A percentile compares a stretch with the other conserved stretches of the same genome.
Evolutionary conservation across 1,284 basidiomycete genomes (phyloP).

Genomic region (Ceratobasidium sp.): DNA sequence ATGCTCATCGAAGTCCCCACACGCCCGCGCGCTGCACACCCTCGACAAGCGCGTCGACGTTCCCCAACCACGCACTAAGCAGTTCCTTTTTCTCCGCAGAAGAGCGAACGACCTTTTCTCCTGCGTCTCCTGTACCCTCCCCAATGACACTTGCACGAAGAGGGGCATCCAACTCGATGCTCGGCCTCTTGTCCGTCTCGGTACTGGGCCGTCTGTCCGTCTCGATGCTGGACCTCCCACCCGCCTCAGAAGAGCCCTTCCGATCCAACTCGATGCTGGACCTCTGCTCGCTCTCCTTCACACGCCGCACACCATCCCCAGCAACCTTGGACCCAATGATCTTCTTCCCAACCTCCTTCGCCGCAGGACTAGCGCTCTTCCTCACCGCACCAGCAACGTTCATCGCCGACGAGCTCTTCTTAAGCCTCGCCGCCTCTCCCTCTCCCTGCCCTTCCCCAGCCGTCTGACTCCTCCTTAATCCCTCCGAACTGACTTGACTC

Average conservation of each 20-base stretch:
- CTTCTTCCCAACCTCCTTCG: background rate
- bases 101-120: slow-evolving; percentile 59
- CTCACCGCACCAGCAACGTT: background rate
- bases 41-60: slow-evolving; percentile 87
- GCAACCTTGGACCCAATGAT: background rate
- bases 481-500: slow-evolving; percentile 12
- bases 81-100: slow-evolving; percentile 88
- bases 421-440: background rate
- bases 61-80: slow-evolving; percentile 81
- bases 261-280: slow-evolving; percentile 16
- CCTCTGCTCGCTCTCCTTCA: slow-evolving; percentile 9
- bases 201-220: slow-evolving; percentile 1
- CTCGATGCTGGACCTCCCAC: slow-evolving; percentile 20
- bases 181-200: slow-evolving; percentile 14
- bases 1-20: slow-evolving; percentile 66
- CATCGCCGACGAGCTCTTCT: slow-evolving; percentile 22
- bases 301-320: background rate
- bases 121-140: background rate
- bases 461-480: slow-evolving; percentile 3
- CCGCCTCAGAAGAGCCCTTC: background rate
- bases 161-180: background rate
- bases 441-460: background rate
- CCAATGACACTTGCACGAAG: background rate
- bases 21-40: slow-evolving; percentile 84
- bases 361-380: background rate